Evolutionary conservation across 345 rosid species (phyloP), one percentile per base, ranked within the genome.

Genomic region (Mercurialis annua): DNA sequence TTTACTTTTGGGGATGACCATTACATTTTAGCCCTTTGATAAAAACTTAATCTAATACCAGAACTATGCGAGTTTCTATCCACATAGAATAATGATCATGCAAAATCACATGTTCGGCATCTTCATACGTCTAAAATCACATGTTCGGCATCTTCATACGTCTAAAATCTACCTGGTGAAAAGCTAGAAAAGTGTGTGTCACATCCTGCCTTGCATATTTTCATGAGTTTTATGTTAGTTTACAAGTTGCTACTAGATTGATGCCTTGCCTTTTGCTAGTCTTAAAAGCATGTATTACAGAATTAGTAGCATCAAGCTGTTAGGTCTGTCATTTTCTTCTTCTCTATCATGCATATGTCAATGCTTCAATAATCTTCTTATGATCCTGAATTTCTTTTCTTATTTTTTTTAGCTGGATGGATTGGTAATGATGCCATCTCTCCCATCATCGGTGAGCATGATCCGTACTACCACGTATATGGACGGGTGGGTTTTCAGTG

Each of bases 371-470:
- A 44, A 42, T 58, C 8, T 16, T 66, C 14, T 14, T 11, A 12
- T 4, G 10, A 36, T 73, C 51, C 66, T 80, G 53, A 73, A 50
- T 48, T 54, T 31, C 16, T 27, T 62, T 2, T 44, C 8, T 48
- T 44, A 10, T 20, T 29, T 10, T 38, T 80, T 74, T 71, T 78
- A 93, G 98, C 97, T 83, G 96, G 98, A 75, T 93, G 98, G 98
- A 83, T 93, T 27, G 96, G 97, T 64, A 83, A 89, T 62, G 92
- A 87, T 84, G 96, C 92, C 55, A 83, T 93, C 70, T 80, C 97
- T 38, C 96, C 98, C 27, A 82, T 93, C 72, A 90, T 89, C 36
- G 98, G 97, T 61, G 82, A 68, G 65, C 94, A 85, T 72, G 97
- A 93, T 80, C 91, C 95, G 9, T 93, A 90, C 76, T 77, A 82